Base-by-base conservation (phyloP, 371 early-diverging fungal genomes). In the Mucor velutinosus region DNA sequence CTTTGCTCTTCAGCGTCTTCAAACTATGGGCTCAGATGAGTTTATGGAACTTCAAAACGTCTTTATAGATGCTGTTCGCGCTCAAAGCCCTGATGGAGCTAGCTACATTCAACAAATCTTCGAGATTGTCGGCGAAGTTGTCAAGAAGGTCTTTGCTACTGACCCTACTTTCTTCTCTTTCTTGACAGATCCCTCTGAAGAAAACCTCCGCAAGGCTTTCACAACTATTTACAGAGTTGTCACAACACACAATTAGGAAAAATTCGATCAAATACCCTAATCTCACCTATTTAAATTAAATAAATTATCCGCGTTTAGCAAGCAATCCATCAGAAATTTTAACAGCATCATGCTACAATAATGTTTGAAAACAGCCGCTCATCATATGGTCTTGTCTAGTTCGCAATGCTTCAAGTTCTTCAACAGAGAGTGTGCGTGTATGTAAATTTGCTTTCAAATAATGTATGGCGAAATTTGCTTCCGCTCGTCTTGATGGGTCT, bases 151-250 rank as follows among this genome's bases (percentile, higher is more conserved):
- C 11, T 33, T 65, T 14, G 17, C 33, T 10, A 6, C 21, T 10
- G 37, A 65, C 12, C 66, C 66, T 21, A n/a, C 14, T 27, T 25
- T 59, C 29, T 37, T 49, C 17, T 17, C 21, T 23, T 39, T 29
- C 37, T 65, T 65, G 49, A 58, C 59, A 37, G 23, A 51, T 14
- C 66, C 66, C 6, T 37, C 45, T 11, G 58, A 58, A 23, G 66
- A 59, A 1, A 65, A 59, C 2, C 17, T 65, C n/a, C 41, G 51
- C 30, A 6, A 32, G n/a, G 65, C 65, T 19, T 33, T 58, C 1
- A 11, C 27, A 8, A 57, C 56, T 27, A n/a, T 65, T 21, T 29
- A 43, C 1, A 37, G 43, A 33, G 33, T 58, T 47, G 47, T 47
- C 19, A 47, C 47, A 21, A 21, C 17, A 21, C 19, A 47, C 15